Base-by-base conservation (phyloP, 768 basidiomycete species). In the Sarcomyxa edulis region DNA sequence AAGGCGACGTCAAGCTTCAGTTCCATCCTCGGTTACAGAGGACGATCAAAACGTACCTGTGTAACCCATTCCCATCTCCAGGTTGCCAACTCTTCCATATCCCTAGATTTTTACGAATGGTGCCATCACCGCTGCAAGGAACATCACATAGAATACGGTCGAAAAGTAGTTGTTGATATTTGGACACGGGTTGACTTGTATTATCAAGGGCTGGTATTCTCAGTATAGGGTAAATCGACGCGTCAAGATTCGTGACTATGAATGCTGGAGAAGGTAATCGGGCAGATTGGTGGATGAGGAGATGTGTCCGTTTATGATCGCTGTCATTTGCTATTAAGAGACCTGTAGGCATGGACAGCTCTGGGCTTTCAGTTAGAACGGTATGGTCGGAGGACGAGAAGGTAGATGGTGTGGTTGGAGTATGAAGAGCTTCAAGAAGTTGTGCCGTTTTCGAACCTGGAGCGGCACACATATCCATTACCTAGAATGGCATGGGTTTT, bases 371-470 rank as follows among this genome's bases (percentile, higher is more conserved):
- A 56, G 98, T 99, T 27, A 96, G 95, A 43, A 98, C 76, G 21
- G 98, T 69, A 26, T 98, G 70, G 4, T 96, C 96, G 0, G 82
- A 66, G 1, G 95, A 90, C 21, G 77, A 78, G 4, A 78, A 78
- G 7, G 80, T 72, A 5, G 78, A 65, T 1, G 74, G 78, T 27
- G 64, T 62, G 2, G 76, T 76, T 33, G 83, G 71, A 3, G 88
- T 78, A 54, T 99, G 96, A 2, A 98, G 69, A 1, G 93, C 89
- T 67, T 99, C 96, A 34, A 99, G 78, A 31, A 99, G 73, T 66
- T 99, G 96, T 7, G 93, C 90, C 6, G 95, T 96, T 85, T 99
- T 99, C 16, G 93, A 96, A 5, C 96, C 96, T 0, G 96, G 96
- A 2, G 96, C 95, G 12, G 96, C 96, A 55, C 96, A 99, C 89